Percentiles rank a stretch among this genome's conserved stretches.
Conservation (phyloP, 2,329 filamentous ascomycete genomes). For the Hypoxylon sp. region DNA sequence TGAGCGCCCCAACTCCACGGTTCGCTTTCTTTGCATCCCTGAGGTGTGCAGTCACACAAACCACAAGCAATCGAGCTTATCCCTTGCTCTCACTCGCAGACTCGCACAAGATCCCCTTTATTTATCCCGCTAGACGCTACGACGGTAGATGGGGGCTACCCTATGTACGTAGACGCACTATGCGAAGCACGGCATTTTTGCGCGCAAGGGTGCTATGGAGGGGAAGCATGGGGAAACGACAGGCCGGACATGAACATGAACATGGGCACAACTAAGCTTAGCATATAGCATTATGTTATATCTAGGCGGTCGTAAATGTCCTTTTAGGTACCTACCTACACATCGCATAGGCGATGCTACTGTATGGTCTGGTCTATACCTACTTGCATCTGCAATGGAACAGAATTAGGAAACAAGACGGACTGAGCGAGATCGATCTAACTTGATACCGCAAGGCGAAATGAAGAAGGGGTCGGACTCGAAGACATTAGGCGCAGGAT, state of each 20-base stretch:
- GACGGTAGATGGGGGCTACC: slow-evolving; percentile 41
- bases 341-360: slow-evolving; percentile 10
- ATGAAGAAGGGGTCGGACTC: slow-evolving; percentile 39
- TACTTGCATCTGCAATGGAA: slow-evolving; percentile 32
- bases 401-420: slow-evolving; percentile 31
- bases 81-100: slow-evolving; percentile 45
- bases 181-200: slow-evolving; percentile 46
- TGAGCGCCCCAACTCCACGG: slow-evolving; percentile 44
- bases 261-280: slow-evolving; percentile 9
- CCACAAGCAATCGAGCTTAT: slow-evolving; percentile 45
- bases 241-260: slow-evolving; percentile 23
- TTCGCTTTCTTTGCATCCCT: slow-evolving; percentile 45
- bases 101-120: slow-evolving; percentile 46
- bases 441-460: slow-evolving; percentile 39
- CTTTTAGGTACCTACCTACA: slow-evolving; percentile 21
- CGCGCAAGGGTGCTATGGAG: slow-evolving; percentile 35
- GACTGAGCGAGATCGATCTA: slow-evolving; percentile 41
- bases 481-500: slow-evolving; percentile 38
- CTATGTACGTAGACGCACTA: slow-evolving; percentile 33
- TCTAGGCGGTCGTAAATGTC: slow-evolving; percentile 29
- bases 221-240: slow-evolving; percentile 30
- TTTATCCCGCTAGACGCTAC: slow-evolving; percentile 39
- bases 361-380: slow-evolving; percentile 4
- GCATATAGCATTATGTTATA: slow-evolving; percentile 23
- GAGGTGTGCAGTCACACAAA: slow-evolving; percentile 45